These are phyloP conservation scores for Rhizopus stolonifer DNA, from an alignment of 371 early-diverging fungal species.

Conservation along the genomic window DNA sequence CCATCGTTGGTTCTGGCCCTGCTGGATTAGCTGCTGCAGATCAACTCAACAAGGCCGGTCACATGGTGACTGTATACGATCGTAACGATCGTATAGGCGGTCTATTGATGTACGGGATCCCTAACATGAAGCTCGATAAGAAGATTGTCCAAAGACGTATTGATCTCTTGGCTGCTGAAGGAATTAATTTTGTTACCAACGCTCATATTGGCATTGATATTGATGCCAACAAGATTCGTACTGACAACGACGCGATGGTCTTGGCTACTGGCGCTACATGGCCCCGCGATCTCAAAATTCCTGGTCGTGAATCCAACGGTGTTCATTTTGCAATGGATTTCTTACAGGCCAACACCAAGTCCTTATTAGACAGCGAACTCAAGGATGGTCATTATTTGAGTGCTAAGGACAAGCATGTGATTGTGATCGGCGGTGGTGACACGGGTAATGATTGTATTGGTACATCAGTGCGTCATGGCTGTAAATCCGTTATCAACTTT, in stretches of 20 bases:
- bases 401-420: conserved; percentile 90
- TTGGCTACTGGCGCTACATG: conserved; percentile 95
- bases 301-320: conserved; percentile 83
- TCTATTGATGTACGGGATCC: conserved; percentile 96
- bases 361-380: conserved; percentile 75
- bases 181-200: conserved; percentile 82
- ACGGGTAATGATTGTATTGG: conserved; percentile 97
- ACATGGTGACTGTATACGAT: conserved; percentile 92
- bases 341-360: conserved; percentile 87
- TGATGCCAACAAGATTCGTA: conserved; percentile 62
- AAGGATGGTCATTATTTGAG: conserved; percentile 74
- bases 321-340: conserved; percentile 98
- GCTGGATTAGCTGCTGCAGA: conserved; percentile 96
- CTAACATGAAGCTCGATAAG: conserved; percentile 99
- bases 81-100: conserved; percentile 95
- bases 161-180: conserved; percentile 90
- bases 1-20: conserved; percentile 94
- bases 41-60: conserved; percentile 95
- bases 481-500: conserved; percentile 91
- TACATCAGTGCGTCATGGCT: conserved; percentile 91
- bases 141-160: conserved; percentile 89
- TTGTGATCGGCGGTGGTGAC: conserved; percentile 98
- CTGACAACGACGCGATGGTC: conserved; percentile 78
- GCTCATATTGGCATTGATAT: conserved; percentile 86
- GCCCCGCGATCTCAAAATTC: conserved; percentile 93